A percentile compares a stretch with the other conserved stretches of the same genome.
These are phyloP conservation scores for Mallotus japonicus DNA, from an alignment of 441 rosid genomes.

Conservation along the genomic window DNA sequence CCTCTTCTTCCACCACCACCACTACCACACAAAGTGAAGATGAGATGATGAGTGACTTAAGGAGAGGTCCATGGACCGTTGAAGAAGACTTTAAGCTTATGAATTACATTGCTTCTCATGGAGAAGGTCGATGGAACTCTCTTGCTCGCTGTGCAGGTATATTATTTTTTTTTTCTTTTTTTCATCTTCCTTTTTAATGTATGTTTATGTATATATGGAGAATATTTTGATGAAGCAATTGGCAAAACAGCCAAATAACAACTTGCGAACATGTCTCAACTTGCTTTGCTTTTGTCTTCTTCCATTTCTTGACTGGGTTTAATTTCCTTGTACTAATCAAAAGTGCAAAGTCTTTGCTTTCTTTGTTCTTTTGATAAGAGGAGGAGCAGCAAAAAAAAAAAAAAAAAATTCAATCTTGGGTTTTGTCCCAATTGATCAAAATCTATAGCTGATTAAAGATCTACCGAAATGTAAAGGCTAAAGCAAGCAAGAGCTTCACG, in stretches of 20 bases:
- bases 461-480: neutral
- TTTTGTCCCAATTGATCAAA: constrained; percentile 4
- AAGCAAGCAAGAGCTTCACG: neutral
- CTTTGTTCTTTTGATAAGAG: neutral
- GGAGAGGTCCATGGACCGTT: constrained; percentile 78
- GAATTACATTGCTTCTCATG: constrained; percentile 48
- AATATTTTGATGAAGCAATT: too few species aligned
- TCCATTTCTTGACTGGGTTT: constrained; percentile 8
- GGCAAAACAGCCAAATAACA: constrained; percentile 27
- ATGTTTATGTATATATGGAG: constrained; percentile 23
- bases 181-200: neutral
- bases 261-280: constrained; percentile 27
- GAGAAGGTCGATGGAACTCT: constrained; percentile 73
- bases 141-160: constrained; percentile 61
- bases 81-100: constrained; percentile 72
- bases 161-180: neutral
- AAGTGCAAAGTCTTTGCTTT: neutral
- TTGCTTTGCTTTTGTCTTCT: constrained; percentile 26
- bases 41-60: constrained; percentile 46
- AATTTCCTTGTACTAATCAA: neutral
- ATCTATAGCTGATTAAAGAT: neutral
- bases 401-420: constrained; percentile 1
- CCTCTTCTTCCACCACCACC: constrained; percentile 24
- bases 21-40: constrained; percentile 43
- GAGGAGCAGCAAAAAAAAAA: neutral